Evolutionary conservation across 768 basidiomycete species (phyloP), one percentile per base, ranked within the genome.

Genomic region (Boletus patriciae): DNA sequence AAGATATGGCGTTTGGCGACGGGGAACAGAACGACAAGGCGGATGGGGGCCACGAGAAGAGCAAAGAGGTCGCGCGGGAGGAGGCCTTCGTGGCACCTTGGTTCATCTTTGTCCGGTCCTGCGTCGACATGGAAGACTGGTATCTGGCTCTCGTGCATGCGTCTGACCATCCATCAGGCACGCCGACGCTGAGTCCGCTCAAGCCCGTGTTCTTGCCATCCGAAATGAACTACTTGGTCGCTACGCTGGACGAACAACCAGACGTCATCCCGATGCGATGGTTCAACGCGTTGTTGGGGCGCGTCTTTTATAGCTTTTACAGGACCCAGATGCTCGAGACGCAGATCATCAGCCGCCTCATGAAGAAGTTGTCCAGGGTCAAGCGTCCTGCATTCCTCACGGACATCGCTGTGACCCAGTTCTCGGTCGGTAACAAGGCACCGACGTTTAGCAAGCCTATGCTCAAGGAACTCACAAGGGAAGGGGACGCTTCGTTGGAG

Each of bases 211-310:
- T 94, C 76, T 76, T 79, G 51, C 77, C 86, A 6, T 73, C 78
- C 11, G 92, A 97, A 70, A 96, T 98, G 93, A 78, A 83, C 53
- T 77, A 81, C 60, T 81, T 98, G 40, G 87, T 98, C 55, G 76
- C 85, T 16, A 91, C 87, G 7, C 78, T 99, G 58, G 97, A 98
- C 74, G 84, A 88, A 62, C 92, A 94, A 68, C 91, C 97, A 3
- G 96, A 99, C 70, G 89, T 94, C 59, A 94, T 98, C 56, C 95
- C 94, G 3, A 93, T 94, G 84, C 88, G 96, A 5, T 99, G 97
- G 97, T 76, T 98, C 46, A 99, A 99, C 67, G 97, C 94, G 0
- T 76, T 98, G 52, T 74, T 98, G 58, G 97, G 95, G 4, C 87
- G 97, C 19, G 67, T 98, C 13, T 98, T 98, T 78, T 92, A 96